Percentiles rank a stretch among this genome's conserved stretches.
These are phyloP conservation scores for Schizothecium vesticola DNA, from an alignment of 495 filamentous ascomycete species.

Conservation along the genomic window DNA sequence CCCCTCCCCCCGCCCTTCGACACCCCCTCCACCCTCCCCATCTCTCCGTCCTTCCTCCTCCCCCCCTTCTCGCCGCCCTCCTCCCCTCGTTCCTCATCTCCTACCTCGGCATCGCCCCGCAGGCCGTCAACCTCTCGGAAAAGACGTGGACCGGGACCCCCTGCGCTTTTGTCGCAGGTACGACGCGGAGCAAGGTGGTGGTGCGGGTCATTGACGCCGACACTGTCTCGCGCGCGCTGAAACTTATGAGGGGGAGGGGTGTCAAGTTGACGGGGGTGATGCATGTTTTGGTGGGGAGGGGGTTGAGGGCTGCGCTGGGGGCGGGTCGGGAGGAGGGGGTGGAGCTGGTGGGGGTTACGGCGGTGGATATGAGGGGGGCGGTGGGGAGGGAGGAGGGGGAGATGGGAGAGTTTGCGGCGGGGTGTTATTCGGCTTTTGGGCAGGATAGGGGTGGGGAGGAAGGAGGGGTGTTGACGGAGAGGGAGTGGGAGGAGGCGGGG, in stretches of 20 bases:
- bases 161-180: not conserved
- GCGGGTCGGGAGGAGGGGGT: not conserved
- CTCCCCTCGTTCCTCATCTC: conserved; percentile 7
- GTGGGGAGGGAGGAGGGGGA: conserved; percentile 3
- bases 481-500: conserved; percentile 9
- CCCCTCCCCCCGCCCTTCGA: conserved; percentile 11
- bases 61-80: conserved; percentile 3
- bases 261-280: conserved; percentile 8
- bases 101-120: not conserved
- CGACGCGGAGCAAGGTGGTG: not conserved
- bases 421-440: not conserved
- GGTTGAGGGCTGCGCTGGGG: conserved; percentile 4
- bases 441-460: not conserved
- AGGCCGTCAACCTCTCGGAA: not conserved
- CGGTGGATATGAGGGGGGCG: conserved; percentile 12
- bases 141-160: conserved; percentile 12
- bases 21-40: conserved; percentile 7
- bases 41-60: conserved; percentile 17
- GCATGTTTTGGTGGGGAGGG: conserved; percentile 7
- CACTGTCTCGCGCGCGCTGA: not conserved
- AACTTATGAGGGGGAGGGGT: not conserved
- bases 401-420: conserved; percentile 16
- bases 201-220: conserved; percentile 5
- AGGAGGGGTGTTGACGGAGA: not conserved
- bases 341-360: conserved; percentile 6